These are phyloP conservation scores for Colletotrichum tofieldiae DNA, from an alignment of 2,329 filamentous ascomycete species.

Conservation along the genomic window DNA sequence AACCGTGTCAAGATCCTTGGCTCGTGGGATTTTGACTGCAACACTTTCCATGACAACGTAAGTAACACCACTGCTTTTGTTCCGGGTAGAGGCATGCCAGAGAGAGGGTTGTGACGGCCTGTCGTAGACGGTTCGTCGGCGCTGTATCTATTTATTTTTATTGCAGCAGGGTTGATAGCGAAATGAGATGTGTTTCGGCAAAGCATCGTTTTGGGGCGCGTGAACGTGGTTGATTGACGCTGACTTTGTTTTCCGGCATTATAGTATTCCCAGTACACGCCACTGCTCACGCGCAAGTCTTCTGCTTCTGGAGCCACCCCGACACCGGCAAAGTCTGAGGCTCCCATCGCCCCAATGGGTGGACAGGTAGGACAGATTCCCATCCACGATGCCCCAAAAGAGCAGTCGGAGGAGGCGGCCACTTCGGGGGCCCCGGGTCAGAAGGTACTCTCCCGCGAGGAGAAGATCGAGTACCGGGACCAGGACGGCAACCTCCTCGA, in stretches of 20 bases:
- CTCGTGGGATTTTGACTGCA: conserved; percentile 99
- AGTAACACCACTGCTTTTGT: conserved; percentile 64
- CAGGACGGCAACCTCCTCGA: conserved; percentile 92
- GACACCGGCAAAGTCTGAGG: conserved; percentile 34
- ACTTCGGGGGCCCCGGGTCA: conserved; percentile 68
- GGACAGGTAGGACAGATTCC: conserved; percentile 48
- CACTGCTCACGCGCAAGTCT: conserved; percentile 28
- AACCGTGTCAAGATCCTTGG: conserved; percentile 87
- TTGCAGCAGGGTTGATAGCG: conserved; percentile 22
- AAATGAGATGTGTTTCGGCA: conserved; percentile 35
- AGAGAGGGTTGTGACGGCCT: conserved; percentile 43
- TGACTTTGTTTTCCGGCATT: conserved; percentile 25
- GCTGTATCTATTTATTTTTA: neutral
- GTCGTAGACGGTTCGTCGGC: neutral
- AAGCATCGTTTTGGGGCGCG: neutral
- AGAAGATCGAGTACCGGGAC: conserved; percentile 94
- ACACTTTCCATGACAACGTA: conserved; percentile 89
- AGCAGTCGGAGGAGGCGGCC: conserved; percentile 50
- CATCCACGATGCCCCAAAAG: conserved; percentile 47
- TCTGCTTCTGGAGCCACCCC: conserved; percentile 25
- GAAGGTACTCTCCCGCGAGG: conserved; percentile 73
- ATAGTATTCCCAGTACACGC: conserved; percentile 42
- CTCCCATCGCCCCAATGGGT: conserved; percentile 29
- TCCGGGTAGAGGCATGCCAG: conserved; percentile 55
- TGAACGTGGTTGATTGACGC: conserved; percentile 15